These are phyloP conservation scores for Thalassiosira hispida DNA, from an alignment of 352 stramenopile species.

Conservation along the genomic window DNA sequence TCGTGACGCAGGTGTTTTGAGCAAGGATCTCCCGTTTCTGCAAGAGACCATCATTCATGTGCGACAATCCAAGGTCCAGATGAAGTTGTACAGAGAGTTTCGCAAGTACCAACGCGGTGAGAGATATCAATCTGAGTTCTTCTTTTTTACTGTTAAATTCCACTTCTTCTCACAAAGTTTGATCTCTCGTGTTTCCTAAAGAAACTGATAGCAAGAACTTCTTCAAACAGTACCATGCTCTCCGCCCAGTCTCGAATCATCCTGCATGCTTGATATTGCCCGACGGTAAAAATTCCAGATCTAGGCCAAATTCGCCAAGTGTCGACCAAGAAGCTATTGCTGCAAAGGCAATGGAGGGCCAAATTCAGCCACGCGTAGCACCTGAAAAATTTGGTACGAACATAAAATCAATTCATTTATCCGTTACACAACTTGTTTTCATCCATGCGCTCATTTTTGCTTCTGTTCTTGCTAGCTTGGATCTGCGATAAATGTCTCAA, in stretches of 20 bases:
- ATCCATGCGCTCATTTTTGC: not conserved
- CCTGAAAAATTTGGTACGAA: conserved; percentile 40
- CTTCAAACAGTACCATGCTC: conserved; percentile 64
- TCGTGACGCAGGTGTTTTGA: conserved; percentile 58
- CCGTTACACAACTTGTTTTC: not conserved
- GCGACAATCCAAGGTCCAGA: conserved; percentile 67
- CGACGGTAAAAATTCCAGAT: conserved; percentile 17
- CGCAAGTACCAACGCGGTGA: conserved; percentile 51
- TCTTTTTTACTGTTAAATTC: no score
- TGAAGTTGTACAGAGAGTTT: conserved; percentile 66
- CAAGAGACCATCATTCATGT: conserved; percentile 76
- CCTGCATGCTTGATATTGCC: conserved; percentile 59
- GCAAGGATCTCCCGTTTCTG: conserved; percentile 62
- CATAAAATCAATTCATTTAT: conserved; percentile 32
- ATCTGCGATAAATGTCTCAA: conserved; percentile 35
- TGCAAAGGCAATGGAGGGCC: not conserved
- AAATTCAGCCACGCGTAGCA: conserved; percentile 23
- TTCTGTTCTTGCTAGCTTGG: conserved; percentile 9
- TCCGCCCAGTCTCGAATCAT: conserved; percentile 75
- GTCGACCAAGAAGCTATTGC: conserved; percentile 13
- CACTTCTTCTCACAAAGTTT: no score
- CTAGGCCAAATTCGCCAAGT: conserved; percentile 7
- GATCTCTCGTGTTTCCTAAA: no score
- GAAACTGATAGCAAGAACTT: conserved; percentile 60
- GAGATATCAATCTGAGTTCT: no score